A percentile compares a stretch with the other conserved stretches of the same genome.
Evolutionary conservation across 495 filamentous ascomycete genomes (phyloP).

Genomic region (Delitschia confertaspora): DNA sequence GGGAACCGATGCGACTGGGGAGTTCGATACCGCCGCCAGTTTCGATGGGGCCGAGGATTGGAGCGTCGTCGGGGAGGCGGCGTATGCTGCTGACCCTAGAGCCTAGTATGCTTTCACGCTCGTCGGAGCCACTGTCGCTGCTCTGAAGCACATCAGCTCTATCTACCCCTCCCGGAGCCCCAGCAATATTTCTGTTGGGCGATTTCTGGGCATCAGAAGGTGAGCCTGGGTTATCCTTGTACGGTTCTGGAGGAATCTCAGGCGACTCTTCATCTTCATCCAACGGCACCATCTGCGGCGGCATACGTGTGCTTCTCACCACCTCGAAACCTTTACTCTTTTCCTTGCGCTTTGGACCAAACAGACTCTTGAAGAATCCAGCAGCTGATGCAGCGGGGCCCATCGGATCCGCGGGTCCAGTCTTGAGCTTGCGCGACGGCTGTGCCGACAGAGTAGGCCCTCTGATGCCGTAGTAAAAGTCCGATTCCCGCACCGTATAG

Average conservation of each 20-base stretch:
- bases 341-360: constrained; percentile 77
- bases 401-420: constrained; percentile 90
- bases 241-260: constrained; percentile 23
- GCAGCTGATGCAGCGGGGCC: constrained; percentile 78
- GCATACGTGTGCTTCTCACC: constrained; percentile 69
- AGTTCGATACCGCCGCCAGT: constrained; percentile 53
- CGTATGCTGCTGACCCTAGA: no score
- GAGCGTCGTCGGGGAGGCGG: constrained; percentile 44
- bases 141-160: constrained; percentile 11
- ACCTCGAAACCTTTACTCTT: constrained; percentile 94
- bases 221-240: constrained; percentile 26
- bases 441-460: constrained; percentile 79
- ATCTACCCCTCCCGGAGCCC: constrained; percentile 32
- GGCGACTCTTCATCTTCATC: constrained; percentile 27
- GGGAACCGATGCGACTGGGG: constrained; percentile 55
- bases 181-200: constrained; percentile 15
- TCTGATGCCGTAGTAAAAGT: constrained; percentile 83
- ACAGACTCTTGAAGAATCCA: constrained; percentile 73
- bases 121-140: constrained; percentile 35
- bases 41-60: constrained; percentile 53
- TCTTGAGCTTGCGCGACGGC: constrained; percentile 75
- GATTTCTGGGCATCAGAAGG: background rate
- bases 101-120: no score
- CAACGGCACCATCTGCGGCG: constrained; percentile 37
- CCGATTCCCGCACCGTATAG: constrained; percentile 85